Evolutionary conservation across 352 stramenopile species (phyloP), one percentile per base, ranked within the genome.

Genomic region (Pythium angustatum): DNA sequence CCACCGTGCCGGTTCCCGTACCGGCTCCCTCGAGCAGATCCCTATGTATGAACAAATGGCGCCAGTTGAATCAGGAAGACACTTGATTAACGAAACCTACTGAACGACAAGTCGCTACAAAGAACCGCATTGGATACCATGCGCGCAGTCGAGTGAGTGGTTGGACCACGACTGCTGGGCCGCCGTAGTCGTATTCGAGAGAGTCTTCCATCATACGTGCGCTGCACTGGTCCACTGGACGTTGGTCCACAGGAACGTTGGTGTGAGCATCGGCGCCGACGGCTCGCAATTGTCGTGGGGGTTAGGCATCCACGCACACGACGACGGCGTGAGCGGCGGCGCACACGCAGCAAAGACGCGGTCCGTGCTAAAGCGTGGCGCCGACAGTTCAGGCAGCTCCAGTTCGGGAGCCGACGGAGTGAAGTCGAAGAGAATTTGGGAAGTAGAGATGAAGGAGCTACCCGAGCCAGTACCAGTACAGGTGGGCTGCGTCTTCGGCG

Each of bases 201-300:
- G n/a, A n/a, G n/a, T 38, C 33, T 38, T 14, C 33, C 33, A 14
- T 14, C 33, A 14, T 38, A 7, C 33, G 33, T 38, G 8, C 33
- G 8, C 14, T 38, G 33, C 33, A 14, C 33, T 14, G 4, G 8
- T 19, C 48, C 48, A 55, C 26, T 22, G 24, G n/a, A 55, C 48
- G 28, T 55, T 55, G 27, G 24, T 28, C 48, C 48, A 55, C 24
- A 55, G 48, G 22, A 28, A 55, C 24, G 48, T 55, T 10, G 48
- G 48, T 28, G 48, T 55, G 48, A 55, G 41, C 41, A 49, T 7
- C 22, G 41, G 41, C 41, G 41, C 41, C n/a, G 41, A 49, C 5
- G 41, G 41, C 41, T 49, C 41, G 41, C 28, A 49, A 27, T 26
- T 28, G 41, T 7, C n/a, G 41, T 17, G 26, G 41, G 41, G n/a